Percentiles rank a stretch among this genome's conserved stretches.
phyloP scores from a whole-genome alignment of 257 asterid species.

The Gentiana straminea region DNA sequence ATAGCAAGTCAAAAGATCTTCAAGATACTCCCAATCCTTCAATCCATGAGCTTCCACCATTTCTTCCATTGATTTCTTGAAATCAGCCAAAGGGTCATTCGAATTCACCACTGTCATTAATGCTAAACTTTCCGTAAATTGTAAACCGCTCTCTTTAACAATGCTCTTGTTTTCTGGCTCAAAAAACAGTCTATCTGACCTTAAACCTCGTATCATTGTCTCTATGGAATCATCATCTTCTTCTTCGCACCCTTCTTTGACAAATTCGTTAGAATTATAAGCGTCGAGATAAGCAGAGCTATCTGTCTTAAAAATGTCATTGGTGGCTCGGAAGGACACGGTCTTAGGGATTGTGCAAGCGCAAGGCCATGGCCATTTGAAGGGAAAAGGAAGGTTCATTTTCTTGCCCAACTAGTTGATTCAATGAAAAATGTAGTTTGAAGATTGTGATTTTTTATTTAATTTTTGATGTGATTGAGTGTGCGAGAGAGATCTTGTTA shows the following conservation, averaged over 20 bases:
- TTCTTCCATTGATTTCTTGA: slow-evolving; percentile 66
- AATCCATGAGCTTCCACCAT: slow-evolving; percentile 56
- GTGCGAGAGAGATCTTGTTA: no score
- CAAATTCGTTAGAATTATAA: slow-evolving; percentile 1
- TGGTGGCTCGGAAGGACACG: slow-evolving; percentile 40
- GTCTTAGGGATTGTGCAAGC: slow-evolving; percentile 47
- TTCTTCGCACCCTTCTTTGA: slow-evolving; percentile 3
- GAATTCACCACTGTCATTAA: slow-evolving; percentile 47
- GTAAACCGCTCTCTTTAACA: slow-evolving; percentile 22
- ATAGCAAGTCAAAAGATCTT: slow-evolving; percentile 50
- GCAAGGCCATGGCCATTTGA: slow-evolving; percentile 57
- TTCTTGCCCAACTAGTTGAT: slow-evolving; percentile 13
- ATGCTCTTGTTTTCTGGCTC: slow-evolving; percentile 60
- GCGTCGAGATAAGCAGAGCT: slow-evolving; percentile 19
- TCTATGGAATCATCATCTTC: slow-evolving; percentile 14
- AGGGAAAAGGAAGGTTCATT: slow-evolving; percentile 48
- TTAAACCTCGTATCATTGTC: slow-evolving; percentile 34
- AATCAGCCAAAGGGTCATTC: slow-evolving; percentile 49
- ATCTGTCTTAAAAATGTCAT: slow-evolving; percentile 20
- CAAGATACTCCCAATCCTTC: slow-evolving; percentile 42
- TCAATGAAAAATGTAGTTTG: no score
- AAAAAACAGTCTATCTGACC: slow-evolving; percentile 56
- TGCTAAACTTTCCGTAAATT: slow-evolving; percentile 18
- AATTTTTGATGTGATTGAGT: no score
- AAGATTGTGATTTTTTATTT: no score